Evolutionary conservation across 495 filamentous ascomycete species (phyloP).

Genomic region (Neurospora tetraspora): DNA sequence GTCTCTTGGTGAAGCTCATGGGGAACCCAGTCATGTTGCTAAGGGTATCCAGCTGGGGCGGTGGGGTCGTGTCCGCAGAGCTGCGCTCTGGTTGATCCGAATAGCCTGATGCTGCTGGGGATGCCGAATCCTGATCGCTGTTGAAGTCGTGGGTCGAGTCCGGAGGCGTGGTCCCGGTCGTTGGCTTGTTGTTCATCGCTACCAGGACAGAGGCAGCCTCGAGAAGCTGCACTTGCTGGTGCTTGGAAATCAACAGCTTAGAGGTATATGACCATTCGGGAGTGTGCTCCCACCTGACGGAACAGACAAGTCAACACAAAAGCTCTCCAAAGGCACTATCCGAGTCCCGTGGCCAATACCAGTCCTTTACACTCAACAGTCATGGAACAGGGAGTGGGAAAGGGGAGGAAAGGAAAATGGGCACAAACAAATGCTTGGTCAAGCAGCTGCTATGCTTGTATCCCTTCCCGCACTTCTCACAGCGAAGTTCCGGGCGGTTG

Average conservation of each 20-base stretch:
- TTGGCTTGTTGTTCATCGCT: slow-evolving; percentile 64
- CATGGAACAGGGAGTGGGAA: slow-evolving; percentile 27
- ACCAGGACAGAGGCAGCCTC: slow-evolving; percentile 94
- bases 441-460: slow-evolving; percentile 99
- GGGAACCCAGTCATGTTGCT: slow-evolving; percentile 28
- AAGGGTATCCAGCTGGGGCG: slow-evolving; percentile 47
- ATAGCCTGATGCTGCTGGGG: slow-evolving; percentile 66
- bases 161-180: slow-evolving; percentile 43
- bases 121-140: slow-evolving; percentile 73
- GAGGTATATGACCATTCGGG: slow-evolving; percentile 97
- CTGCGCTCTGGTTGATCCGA: slow-evolving; percentile 64
- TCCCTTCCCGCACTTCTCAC: slow-evolving; percentile 97
- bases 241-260: slow-evolving; percentile 97
- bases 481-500: slow-evolving; percentile 76
- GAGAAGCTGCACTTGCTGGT: slow-evolving; percentile 95
- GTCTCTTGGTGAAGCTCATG: slow-evolving; percentile 45
- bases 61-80: slow-evolving; percentile 61
- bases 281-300: slow-evolving; percentile 94
- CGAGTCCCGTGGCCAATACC: slow-evolving; percentile 10
- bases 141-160: slow-evolving; percentile 53
- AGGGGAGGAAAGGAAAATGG: slow-evolving; percentile 41
- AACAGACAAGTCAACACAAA: slow-evolving; percentile 34
- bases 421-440: slow-evolving; percentile 99
- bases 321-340: slow-evolving; percentile 15
- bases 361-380: slow-evolving; percentile 12